Evolutionary conservation across 2,329 filamentous ascomycete species (phyloP), one percentile per base, ranked within the genome.

Genomic region (Apiospora arundinis): DNA sequence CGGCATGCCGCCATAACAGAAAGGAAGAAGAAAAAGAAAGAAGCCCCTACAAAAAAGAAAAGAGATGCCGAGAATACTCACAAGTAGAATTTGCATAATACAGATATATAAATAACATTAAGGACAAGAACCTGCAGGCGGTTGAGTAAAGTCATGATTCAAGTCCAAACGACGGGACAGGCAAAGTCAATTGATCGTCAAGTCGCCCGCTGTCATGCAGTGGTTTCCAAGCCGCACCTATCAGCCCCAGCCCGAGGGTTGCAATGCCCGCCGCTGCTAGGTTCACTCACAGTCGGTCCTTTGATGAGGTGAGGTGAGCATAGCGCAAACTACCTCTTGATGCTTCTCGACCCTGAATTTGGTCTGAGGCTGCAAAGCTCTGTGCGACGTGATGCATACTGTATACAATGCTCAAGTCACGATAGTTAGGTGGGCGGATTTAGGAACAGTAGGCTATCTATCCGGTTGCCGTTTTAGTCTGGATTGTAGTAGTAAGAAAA

Each of bases 111-210:
- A 40, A 63, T 63, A 63, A 23, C 56, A 63, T 63, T 63, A 21
- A 40, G 40, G 56, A 63, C 32, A 63, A 63, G 18, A 60, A 37
- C 32, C 56, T 63, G 56, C 56, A 63, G 56, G 11, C 56, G 21
- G 32, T 63, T 40, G 32, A 14, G 56, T n/a, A 37, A 40, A 40
- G 18, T 63, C 18, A n/a, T 63, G 56, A 63, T n/a, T 40, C 9
- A 63, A 63, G 40, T 63, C 8, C 32, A 40, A 40, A 37, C 32
- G 9, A 40, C 56, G 56, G 32, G 18, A 63, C 21, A 63, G n/a
- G 32, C 56, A 63, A 63, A 63, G 56, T 40, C 56, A 63, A 63
- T 63, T 23, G 32, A 63, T 40, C 21, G 56, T 21, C 32, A 40
- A n/a, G 16, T 32, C 28, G 21, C 32, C 56, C 32, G 56, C 56